Percentiles rank a stretch among this genome's conserved stretches.
phyloP scores from a whole-genome alignment of 371 early-diverging fungal genomes.

The Dichotomocladium elegans region DNA sequence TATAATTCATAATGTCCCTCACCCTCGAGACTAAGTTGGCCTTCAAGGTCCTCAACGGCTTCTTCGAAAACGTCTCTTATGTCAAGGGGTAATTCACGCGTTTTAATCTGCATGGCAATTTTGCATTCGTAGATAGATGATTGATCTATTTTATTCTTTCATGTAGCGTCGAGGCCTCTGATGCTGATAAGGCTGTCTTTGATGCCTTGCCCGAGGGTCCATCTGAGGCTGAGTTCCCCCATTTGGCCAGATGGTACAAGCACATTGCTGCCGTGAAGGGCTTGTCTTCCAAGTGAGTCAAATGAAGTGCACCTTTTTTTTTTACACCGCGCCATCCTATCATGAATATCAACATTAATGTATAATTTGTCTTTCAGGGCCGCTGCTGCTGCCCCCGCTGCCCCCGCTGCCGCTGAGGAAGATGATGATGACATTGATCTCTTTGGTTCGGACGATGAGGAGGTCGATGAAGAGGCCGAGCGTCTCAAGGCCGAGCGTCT shows the following conservation, averaged over 20 bases:
- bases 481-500: constrained; percentile 83
- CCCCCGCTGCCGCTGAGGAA: constrained; percentile 49
- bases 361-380: no score
- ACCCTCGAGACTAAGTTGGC: constrained; percentile 72
- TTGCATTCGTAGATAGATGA: not conserved
- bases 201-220: constrained; percentile 78
- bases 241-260: constrained; percentile 93
- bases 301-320: not conserved
- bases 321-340: not conserved
- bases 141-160: not conserved
- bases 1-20: constrained; percentile 48
- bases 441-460: constrained; percentile 91
- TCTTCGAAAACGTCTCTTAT: constrained; percentile 78
- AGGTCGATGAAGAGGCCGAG: constrained; percentile 91
- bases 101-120: constrained; percentile 92
- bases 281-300: constrained; percentile 47
- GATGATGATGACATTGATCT: constrained; percentile 95
- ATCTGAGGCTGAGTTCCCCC: constrained; percentile 73
- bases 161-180: constrained; percentile 79
- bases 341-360: no score
- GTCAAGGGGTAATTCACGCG: constrained; percentile 82
- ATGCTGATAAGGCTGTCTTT: constrained; percentile 93
- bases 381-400: constrained; percentile 18
- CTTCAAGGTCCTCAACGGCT: constrained; percentile 82
- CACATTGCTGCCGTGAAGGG: constrained; percentile 79